Evolutionary conservation across 768 basidiomycete genomes (phyloP), one percentile per base, ranked within the genome.

Genomic region (Amanita pallidorosea): DNA sequence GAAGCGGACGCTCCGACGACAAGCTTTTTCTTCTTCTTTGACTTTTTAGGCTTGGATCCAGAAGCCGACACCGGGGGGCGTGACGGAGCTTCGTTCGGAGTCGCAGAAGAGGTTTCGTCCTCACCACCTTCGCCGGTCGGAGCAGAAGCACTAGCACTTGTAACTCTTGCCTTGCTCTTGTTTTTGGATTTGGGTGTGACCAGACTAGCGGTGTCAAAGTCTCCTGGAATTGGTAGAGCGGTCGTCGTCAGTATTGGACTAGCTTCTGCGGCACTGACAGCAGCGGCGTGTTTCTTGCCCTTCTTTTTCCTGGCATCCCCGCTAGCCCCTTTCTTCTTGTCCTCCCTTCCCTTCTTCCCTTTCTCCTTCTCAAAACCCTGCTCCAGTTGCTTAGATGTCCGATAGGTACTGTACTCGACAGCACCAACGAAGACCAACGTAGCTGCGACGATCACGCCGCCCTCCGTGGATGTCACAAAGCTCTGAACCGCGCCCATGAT

Each of bases 401-500:
- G 52, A 45, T 57, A 58, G 55, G 74, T 73, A 23, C 71, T 70
- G 18, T 71, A 56, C 4, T 67, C 70, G 41, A 74, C 60, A 15
- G 70, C 68, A 47, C 71, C 70, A 40, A 66, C 67, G 37, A 75
- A 62, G 41, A 72, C 65, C 27, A 64, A 17, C 7, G 43, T 45
- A 5, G 25, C 25, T 9, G 43, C 61, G 23, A 63, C 60, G 12
- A 72, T 67, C 38, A 72, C 25, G 25, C 67, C 62, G 37, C 63
- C 54, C 56, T 76, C 70, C 2, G 40, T 20, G 18, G 70, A 49
- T 17, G 71, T 61, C 11, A 77, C 46, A 35, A 64, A 61, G 54
- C 76, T 78, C 52, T 73, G 70, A 47, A 71, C 57, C 18, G 71
- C 67, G 41, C 76, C 76, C 76, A 77, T 77, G 12, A 43, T 40